These are phyloP conservation scores for Exophiala viscosa DNA, from an alignment of 2,329 filamentous ascomycete species.

Conservation along the genomic window DNA sequence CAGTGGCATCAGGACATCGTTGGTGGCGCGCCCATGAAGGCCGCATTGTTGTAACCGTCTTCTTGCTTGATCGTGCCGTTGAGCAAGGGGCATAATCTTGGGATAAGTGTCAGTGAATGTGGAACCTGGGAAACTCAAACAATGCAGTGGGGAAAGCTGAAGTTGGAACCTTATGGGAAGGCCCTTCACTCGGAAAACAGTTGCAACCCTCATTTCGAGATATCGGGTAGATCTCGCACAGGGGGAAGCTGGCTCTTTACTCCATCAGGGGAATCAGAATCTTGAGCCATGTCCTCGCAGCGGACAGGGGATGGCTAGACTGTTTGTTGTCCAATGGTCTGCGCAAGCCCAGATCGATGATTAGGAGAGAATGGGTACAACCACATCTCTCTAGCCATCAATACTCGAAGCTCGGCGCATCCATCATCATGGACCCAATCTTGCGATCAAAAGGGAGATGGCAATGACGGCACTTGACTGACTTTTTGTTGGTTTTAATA, in stretches of 20 bases:
- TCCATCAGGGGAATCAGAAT: neutral
- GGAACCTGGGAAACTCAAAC: neutral
- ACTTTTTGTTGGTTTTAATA: constrained; percentile 99
- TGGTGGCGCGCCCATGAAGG: constrained; percentile 46
- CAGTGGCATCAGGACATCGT: constrained; percentile 13
- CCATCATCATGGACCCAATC: constrained; percentile 16
- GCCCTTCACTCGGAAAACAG: neutral
- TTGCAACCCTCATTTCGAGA: constrained; percentile 8
- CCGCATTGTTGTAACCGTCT: constrained; percentile 44
- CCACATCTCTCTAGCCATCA: neutral
- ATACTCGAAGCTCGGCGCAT: constrained; percentile 14
- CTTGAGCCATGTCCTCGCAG: constrained; percentile 8
- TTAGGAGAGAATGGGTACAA: neutral
- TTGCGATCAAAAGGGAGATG: constrained; percentile 24
- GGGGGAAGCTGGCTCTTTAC: neutral
- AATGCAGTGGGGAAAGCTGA: neutral
- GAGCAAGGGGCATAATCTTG: constrained; percentile 74
- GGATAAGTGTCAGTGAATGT: constrained; percentile 29
- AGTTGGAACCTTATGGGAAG: neutral
- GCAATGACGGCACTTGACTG: constrained; percentile 39
- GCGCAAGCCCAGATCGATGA: too few relatives aligned
- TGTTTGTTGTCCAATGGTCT: too few relatives aligned
- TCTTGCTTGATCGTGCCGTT: constrained; percentile 72
- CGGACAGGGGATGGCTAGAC: constrained; percentile 1
- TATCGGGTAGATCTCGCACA: constrained; percentile 4